Evolutionary conservation across 495 filamentous ascomycete species (phyloP).

Genomic region (Cudoniella acicularis): DNA sequence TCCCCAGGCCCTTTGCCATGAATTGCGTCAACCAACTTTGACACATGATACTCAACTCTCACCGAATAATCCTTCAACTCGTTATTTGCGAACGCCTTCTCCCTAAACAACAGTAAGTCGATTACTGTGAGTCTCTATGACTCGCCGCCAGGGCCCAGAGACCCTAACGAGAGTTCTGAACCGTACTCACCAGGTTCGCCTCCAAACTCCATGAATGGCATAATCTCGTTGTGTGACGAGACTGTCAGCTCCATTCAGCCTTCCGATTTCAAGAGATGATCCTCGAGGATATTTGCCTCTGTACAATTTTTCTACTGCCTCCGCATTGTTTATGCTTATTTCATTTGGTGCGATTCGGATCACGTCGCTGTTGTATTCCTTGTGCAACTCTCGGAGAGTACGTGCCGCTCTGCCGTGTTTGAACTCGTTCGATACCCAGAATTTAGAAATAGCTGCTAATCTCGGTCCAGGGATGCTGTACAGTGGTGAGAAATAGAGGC

Average conservation of each 20-base stretch:
- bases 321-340: constrained; percentile 17
- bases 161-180: neutral
- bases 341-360: constrained; percentile 24
- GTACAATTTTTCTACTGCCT: constrained; percentile 17
- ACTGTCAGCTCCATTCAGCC: constrained; percentile 10
- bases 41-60: constrained; percentile 20
- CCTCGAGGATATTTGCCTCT: constrained; percentile 17
- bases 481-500: constrained; percentile 21
- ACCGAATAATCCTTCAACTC: constrained; percentile 19
- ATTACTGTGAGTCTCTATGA: neutral
- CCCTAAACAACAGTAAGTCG: neutral
- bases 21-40: constrained; percentile 13
- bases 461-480: constrained; percentile 9
- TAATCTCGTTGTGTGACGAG: constrained; percentile 16
- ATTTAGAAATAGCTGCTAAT: constrained; percentile 12
- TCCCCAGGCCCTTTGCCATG: constrained; percentile 4
- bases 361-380: constrained; percentile 18
- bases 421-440: constrained; percentile 16
- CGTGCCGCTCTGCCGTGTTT: constrained; percentile 1
- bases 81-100: constrained; percentile 15
- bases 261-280: constrained; percentile 21
- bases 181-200: constrained; percentile 16
- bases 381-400: constrained; percentile 7
- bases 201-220: constrained; percentile 13
- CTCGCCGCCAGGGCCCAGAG: neutral